Percentiles rank a stretch among this genome's conserved stretches.
Evolutionary conservation across 352 stramenopile species (phyloP).

Genomic region (Pythium brachiatum): DNA sequence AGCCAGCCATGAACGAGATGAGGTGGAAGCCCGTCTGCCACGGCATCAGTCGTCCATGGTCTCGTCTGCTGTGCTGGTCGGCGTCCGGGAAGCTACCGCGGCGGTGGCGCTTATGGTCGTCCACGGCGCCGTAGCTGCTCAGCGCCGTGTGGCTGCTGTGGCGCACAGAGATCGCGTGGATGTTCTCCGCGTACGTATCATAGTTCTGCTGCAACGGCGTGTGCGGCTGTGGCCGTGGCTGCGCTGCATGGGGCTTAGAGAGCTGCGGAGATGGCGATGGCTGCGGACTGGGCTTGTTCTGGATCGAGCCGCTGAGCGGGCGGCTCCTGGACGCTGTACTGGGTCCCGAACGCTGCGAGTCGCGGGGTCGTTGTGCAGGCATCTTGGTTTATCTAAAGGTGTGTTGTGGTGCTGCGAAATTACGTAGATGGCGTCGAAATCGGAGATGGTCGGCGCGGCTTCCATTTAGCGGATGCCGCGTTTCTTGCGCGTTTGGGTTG

Average conservation of each 20-base stretch:
- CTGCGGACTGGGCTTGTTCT: background rate
- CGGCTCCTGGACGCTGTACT: constrained; percentile 3
- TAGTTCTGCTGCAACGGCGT: constrained; percentile 22
- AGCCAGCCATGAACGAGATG: constrained; percentile 74
- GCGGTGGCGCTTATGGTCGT: background rate
- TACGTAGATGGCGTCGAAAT: background rate
- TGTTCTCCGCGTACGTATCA: constrained; percentile 29
- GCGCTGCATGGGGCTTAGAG: background rate
- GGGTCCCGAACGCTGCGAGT: constrained; percentile 11
- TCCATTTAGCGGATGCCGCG: background rate
- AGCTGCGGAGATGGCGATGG: background rate
- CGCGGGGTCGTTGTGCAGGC: background rate
- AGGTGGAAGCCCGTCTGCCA: constrained; percentile 72
- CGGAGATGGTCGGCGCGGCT: background rate
- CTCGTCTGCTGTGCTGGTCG: constrained; percentile 5
- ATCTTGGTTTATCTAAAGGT: background rate
- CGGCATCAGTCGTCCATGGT: constrained; percentile 35
- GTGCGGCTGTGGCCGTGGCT: constrained; percentile 1
- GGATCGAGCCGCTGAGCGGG: background rate
- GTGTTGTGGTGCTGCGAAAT: background rate
- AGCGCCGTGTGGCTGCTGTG: constrained; percentile 36
- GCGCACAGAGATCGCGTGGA: constrained; percentile 28
- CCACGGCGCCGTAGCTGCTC: constrained; percentile 28
- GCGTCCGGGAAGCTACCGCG: background rate
- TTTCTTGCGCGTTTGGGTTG: background rate